Conservation (phyloP, 2,329 filamentous ascomycete genomes). For the Alternaria incomplexa region DNA sequence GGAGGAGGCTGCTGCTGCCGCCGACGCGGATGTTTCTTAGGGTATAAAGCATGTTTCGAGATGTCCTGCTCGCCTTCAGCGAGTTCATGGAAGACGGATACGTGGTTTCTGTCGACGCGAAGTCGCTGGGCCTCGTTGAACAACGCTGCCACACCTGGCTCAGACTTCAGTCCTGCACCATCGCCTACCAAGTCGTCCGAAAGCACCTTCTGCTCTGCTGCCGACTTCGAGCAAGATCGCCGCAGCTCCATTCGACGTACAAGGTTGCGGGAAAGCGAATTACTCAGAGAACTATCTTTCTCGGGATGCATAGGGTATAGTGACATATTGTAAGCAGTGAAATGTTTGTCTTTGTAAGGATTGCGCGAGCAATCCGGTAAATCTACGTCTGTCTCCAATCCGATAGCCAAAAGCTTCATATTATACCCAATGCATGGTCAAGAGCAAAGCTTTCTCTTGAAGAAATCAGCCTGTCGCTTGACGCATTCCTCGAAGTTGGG, state of each 20-base stretch:
- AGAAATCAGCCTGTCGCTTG: conserved; percentile 1
- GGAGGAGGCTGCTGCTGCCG: too few relatives aligned
- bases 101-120: not conserved
- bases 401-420: not conserved
- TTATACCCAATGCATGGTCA: not conserved
- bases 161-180: too few relatives aligned
- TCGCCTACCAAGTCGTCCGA: too few relatives aligned
- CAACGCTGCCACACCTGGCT: too few relatives aligned
- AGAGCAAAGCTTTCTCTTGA: not conserved
- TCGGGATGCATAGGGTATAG: not conserved
- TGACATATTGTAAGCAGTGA: not conserved
- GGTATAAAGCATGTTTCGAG: too few relatives aligned
- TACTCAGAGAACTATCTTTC: not conserved
- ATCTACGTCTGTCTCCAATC: not conserved
- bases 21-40: too few relatives aligned
- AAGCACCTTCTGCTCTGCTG: too few relatives aligned
- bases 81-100: too few relatives aligned
- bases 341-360: not conserved
- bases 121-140: not conserved
- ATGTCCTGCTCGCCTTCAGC: too few relatives aligned
- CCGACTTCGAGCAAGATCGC: too few relatives aligned
- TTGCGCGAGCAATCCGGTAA: not conserved
- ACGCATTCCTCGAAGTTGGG: not conserved
- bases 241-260: too few relatives aligned
- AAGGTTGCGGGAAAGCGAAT: too few relatives aligned